Conservation (phyloP, 2,329 filamentous ascomycete species). For the Lachnellula suecica region DNA sequence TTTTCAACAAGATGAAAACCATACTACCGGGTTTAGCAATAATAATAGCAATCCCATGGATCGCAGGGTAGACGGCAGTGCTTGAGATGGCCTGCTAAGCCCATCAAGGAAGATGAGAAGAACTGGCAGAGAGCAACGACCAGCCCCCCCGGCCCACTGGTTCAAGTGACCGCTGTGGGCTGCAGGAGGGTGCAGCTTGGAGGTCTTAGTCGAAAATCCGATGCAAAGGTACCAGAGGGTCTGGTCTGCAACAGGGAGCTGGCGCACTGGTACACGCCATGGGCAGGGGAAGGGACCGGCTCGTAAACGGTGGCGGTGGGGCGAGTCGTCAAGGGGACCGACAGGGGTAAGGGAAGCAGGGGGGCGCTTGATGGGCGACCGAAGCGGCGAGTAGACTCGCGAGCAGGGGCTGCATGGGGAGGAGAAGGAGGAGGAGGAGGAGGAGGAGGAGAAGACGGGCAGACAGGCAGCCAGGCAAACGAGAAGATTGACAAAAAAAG, state of each 20-base stretch:
- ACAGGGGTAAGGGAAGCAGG: neutral
- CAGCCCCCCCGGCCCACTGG: neutral
- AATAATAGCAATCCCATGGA: neutral
- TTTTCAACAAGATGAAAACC: neutral
- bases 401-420: conserved; percentile 6
- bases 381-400: neutral
- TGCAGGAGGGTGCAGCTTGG: neutral
- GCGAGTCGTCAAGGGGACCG: neutral
- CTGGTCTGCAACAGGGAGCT: neutral
- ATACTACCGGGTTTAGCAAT: neutral
- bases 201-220: neutral
- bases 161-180: conserved; percentile 5
- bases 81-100: neutral
- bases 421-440: conserved; percentile 6
- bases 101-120: neutral
- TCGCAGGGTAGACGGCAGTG: neutral
- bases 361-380: neutral
- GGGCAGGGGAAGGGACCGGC: neutral
- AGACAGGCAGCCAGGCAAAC: neutral
- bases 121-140: neutral
- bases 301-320: neutral
- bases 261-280: neutral
- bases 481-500: neutral
- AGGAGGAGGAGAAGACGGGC: conserved; percentile 5
- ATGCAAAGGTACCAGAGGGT: conserved; percentile 6